These are phyloP conservation scores for Reutealis trisperma DNA, from an alignment of 345 rosid genomes.

Conservation along the genomic window DNA sequence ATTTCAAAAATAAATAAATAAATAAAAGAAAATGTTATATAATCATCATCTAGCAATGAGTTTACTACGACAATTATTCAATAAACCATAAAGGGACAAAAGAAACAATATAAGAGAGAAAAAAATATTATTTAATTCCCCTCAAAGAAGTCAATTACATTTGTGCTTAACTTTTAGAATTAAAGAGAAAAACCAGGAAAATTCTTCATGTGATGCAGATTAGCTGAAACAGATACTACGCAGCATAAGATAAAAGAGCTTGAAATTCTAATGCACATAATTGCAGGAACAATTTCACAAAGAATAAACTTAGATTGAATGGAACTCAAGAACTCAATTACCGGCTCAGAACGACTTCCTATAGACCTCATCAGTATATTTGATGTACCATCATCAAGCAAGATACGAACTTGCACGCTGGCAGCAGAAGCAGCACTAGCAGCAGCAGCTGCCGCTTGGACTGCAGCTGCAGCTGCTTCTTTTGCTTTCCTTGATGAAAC, in stretches of 20 bases:
- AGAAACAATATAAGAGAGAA: not conserved
- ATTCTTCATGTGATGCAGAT: not conserved
- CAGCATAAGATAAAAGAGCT: not conserved
- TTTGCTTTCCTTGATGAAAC: constrained; percentile 88
- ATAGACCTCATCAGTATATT: constrained; percentile 93
- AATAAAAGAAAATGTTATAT: not conserved
- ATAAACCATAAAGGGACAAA: not conserved
- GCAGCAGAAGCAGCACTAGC: constrained; percentile 93
- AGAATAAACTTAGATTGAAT: not conserved
- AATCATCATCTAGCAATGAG: not conserved
- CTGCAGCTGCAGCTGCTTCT: constrained; percentile 98
- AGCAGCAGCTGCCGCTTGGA: constrained; percentile 96
- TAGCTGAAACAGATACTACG: not conserved
- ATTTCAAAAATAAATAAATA: too few species aligned
- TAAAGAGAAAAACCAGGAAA: not conserved
- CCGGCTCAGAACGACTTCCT: constrained; percentile 94
- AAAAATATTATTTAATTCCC: not conserved
- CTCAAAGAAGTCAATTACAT: not conserved
- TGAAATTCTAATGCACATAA: not conserved
- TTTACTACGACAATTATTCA: not conserved
- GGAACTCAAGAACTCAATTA: constrained; percentile 32
- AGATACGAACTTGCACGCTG: constrained; percentile 96
- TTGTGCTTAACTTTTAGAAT: not conserved
- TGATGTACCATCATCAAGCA: constrained; percentile 98
- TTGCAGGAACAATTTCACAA: constrained; percentile 12